Base-by-base conservation (phyloP, 164 flowering plant species). In the Liriodendron chinense region DNA sequence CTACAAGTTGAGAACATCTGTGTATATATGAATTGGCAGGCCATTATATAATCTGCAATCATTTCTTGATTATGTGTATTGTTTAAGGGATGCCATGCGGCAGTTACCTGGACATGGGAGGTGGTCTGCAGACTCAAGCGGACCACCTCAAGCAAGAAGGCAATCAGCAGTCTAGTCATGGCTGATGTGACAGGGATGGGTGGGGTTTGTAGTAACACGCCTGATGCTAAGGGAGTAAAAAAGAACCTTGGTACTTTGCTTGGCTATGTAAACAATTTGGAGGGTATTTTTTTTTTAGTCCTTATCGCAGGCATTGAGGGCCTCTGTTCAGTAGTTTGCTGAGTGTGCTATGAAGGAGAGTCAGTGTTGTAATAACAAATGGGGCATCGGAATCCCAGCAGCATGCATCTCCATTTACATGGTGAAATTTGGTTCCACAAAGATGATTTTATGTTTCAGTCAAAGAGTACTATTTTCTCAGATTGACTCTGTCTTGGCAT, bases 11-110 rank as follows among this genome's bases (percentile, higher is more conserved):
- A 47, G 20, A 47, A 47, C 64, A 71, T 18, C 7, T 71, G 50
- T 71, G 73, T 71, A 63, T 47, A 71, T 71, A 71, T 56, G 43
- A 71, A 53, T 71, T 47, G 53, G 72, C 13, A 63, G 64, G 63
- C 64, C 64, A 71, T 56, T 71, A 64, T 71, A 56, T 71, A 22
- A 22, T 71, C 47, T 50, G 56, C 20, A 13, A 7, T 18, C 64
- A 50, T 23, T 59, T 72, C 53, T 69, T 69, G 56, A 23, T 20
- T 14, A 67, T 12, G 59, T 53, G 59, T 16, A 64, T 34, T 24
- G 18, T 26, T 28, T 67, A 20, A 18, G 20, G 16, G 69, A 67
- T 67, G 69, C 47, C 22, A 34, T 34, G 43, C 4, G 43, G 43
- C 43, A 34, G 13, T 67, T 67, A 26, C 7, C 25, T 9, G 1